A percentile compares a stretch with the other conserved stretches of the same genome.
Conservation (phyloP, 768 basidiomycete genomes). For the Favolaschia claudopus region DNA sequence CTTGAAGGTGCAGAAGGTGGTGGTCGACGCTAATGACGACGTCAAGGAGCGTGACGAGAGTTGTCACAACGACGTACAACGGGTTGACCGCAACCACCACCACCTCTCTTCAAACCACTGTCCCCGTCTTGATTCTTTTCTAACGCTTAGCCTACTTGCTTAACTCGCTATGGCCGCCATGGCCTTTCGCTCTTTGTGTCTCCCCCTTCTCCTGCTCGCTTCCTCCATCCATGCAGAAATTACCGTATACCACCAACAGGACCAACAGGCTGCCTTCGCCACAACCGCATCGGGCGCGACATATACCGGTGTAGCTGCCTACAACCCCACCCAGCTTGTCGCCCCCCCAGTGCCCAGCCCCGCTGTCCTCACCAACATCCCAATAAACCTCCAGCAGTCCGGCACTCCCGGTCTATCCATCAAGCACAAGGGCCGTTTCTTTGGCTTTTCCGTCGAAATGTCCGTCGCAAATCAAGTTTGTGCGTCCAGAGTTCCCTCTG, state of each 20-base stretch:
- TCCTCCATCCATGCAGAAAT: too few relatives aligned
- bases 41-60: too few relatives aligned
- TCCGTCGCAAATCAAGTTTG: slow-evolving; percentile 65
- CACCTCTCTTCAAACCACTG: too few relatives aligned
- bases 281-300: not conserved
- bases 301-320: slow-evolving; percentile 60
- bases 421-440: slow-evolving; percentile 45
- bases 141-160: too few relatives aligned
- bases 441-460: slow-evolving; percentile 71
- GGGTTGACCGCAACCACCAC: too few relatives aligned
- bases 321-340: slow-evolving; percentile 56
- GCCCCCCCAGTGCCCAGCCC: slow-evolving; percentile 61
- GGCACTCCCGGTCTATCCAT: slow-evolving; percentile 46
- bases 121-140: too few relatives aligned
- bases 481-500: slow-evolving; percentile 42
- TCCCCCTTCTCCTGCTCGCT: slow-evolving; percentile 63
- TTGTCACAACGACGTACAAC: too few relatives aligned
- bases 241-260: slow-evolving; percentile 4
- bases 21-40: too few relatives aligned
- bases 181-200: slow-evolving; percentile 41
- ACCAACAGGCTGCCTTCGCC: not conserved
- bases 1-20: too few relatives aligned
- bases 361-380: slow-evolving; percentile 50
- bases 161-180: too few relatives aligned
- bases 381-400: slow-evolving; percentile 48